Base-by-base conservation (phyloP, 2,329 filamentous ascomycete genomes). In the Aureobasidium sp. region DNA sequence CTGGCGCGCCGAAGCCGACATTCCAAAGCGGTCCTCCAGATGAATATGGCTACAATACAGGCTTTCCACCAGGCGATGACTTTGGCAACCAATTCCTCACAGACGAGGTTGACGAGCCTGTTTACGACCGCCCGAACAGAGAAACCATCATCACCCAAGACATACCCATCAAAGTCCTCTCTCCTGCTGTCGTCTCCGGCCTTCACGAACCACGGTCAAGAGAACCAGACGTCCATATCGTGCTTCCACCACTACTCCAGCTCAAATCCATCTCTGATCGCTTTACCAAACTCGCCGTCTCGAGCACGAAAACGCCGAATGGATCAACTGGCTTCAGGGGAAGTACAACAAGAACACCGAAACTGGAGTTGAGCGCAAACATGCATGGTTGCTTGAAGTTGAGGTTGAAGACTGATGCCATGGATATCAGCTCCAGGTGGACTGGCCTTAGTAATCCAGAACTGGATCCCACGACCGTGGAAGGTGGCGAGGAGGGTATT, bases 111-210 rank as follows among this genome's bases (percentile, higher is more conserved):
- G 60, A 64, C 39, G 61, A 63, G 10, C 53, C 64, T 55, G 62
- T 70, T 13, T 67, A 69, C 48, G 66, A 83, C 71, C 67, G 81
- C 47, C 81, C 88, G 62, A 90, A 93, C 69, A 87, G 91, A 67
- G 92, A 97, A 73, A 96, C 94, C 65, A 83, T 95, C 68, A 89
- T 99, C 69, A 96, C 91, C 0, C 94, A 99, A 71, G 91, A 97
- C 74, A 89, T 99, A 42, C 94, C 94, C n/a, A 88, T 97, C 47
- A 87, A 92, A 21, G 91, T 99, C 1, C 83, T 99, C 10, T 86
- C 90, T 62, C 86, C 90, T 2, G 85, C 88, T 58, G 88, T 85
- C 0, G 91, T 97, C n/a, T 89, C 94, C 69, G 89, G 86, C n/a
- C 86, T 97, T 65, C 91, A 96, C 77, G 93, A 99, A 76, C 94